These are phyloP conservation scores for Fraxinus platypoda DNA, from an alignment of 305 asterid genomes.

Conservation along the genomic window DNA sequence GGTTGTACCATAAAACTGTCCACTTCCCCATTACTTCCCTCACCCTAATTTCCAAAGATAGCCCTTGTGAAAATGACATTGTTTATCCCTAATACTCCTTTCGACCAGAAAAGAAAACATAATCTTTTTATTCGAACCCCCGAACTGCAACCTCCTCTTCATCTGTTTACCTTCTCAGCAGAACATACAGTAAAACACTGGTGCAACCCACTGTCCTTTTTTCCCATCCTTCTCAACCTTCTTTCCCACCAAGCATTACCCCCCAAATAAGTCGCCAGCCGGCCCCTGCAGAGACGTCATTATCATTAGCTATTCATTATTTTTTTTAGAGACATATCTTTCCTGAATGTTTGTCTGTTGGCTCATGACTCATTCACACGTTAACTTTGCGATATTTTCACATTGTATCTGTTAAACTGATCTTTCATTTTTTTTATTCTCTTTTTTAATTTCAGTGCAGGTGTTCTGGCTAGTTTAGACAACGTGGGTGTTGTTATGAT, in stretches of 20 bases:
- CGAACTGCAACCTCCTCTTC: background rate
- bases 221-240: background rate
- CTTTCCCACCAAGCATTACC: background rate
- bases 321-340: background rate
- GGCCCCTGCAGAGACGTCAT: background rate
- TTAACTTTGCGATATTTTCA: background rate
- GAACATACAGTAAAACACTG: background rate
- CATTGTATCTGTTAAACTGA: background rate
- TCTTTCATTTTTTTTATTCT: background rate
- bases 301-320: background rate
- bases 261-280: background rate
- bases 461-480: slow-evolving; percentile 23
- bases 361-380: background rate
- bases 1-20: background rate
- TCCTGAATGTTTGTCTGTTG: background rate
- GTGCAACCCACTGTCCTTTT: background rate
- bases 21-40: background rate
- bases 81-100: background rate
- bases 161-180: background rate
- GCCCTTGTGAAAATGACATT: background rate
- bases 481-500: slow-evolving; percentile 5
- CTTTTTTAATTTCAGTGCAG: slow-evolving; percentile 28
- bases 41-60: background rate
- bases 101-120: background rate
- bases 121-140: background rate